phyloP scores from a whole-genome alignment of 2,329 filamentous ascomycete species.

The Fusarium compactum region DNA sequence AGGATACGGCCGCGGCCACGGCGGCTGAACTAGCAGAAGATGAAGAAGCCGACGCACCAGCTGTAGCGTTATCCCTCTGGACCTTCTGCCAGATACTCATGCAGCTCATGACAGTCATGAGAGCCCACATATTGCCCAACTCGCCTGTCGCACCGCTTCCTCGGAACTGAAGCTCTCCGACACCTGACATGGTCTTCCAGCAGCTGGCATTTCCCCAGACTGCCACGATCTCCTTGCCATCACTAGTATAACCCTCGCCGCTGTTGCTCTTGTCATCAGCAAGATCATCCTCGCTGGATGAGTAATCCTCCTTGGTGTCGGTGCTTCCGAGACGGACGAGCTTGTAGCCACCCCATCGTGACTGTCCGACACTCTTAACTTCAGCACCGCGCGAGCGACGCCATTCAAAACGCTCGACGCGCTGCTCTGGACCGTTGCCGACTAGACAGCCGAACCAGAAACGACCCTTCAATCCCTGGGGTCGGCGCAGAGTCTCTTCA shows the following conservation, averaged over 20 bases:
- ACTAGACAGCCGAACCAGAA: slow-evolving; percentile 43
- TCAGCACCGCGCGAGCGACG: slow-evolving; percentile 38
- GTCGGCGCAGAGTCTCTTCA: slow-evolving; percentile 32
- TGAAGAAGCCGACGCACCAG: slow-evolving; percentile 7
- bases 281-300: slow-evolving; percentile 14
- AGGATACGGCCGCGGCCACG: neutral
- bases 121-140: slow-evolving; percentile 40
- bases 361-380: slow-evolving; percentile 37
- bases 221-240: slow-evolving; percentile 44
- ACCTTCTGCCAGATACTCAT: slow-evolving; percentile 42
- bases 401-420: slow-evolving; percentile 43
- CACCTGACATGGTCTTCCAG: slow-evolving; percentile 26
- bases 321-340: slow-evolving; percentile 40
- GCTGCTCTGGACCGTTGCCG: slow-evolving; percentile 21
- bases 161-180: slow-evolving; percentile 45
- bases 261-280: slow-evolving; percentile 14
- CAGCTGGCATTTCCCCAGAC: slow-evolving; percentile 37
- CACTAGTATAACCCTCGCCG: slow-evolving; percentile 35
- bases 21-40: slow-evolving; percentile 5
- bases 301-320: slow-evolving; percentile 12
- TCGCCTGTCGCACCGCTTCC: slow-evolving; percentile 47
- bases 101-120: slow-evolving; percentile 47
- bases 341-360: slow-evolving; percentile 40
- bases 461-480: slow-evolving; percentile 8
- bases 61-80: slow-evolving; percentile 20